Percentiles rank a stretch among this genome's conserved stretches.
Conservation (phyloP, 192 early-diverging fungal genomes). For the Podila epigama region DNA sequence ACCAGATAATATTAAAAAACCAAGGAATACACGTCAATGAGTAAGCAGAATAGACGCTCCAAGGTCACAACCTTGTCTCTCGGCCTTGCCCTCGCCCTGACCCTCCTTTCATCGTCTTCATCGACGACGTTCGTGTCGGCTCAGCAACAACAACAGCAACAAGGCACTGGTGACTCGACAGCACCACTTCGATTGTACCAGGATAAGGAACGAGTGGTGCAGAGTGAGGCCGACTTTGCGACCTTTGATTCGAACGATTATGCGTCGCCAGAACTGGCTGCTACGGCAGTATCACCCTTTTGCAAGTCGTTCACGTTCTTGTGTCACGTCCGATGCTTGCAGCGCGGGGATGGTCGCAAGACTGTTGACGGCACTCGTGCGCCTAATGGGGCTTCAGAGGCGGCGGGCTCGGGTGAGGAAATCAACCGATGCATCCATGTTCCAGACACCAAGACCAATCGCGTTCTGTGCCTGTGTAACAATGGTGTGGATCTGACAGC, state of each 20-base stretch:
- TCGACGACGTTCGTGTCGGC: neutral
- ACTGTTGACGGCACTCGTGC: neutral
- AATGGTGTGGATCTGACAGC: conserved; percentile 36
- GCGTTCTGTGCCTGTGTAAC: conserved; percentile 32
- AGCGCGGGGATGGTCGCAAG: conserved; percentile 21
- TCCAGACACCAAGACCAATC: conserved; percentile 6
- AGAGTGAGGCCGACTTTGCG: conserved; percentile 8
- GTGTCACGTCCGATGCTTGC: conserved; percentile 40
- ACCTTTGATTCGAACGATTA: conserved; percentile 15
- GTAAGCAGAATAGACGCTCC: no score
- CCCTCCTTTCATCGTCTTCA: neutral
- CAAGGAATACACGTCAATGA: no score
- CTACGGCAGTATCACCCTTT: conserved; percentile 30
- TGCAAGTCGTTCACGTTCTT: conserved; percentile 45
- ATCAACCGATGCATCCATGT: conserved; percentile 27
- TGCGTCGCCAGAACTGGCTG: conserved; percentile 6
- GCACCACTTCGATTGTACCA: neutral
- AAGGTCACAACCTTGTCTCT: neutral
- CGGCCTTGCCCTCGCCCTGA: neutral
- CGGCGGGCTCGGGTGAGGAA: no score
- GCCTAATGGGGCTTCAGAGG: no score
- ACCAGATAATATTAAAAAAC: no score
- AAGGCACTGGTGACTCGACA: no score
- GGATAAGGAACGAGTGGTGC: neutral
- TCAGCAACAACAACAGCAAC: no score